Base-by-base conservation (phyloP, 495 filamentous ascomycete genomes). In the Paragyromitra xinjiangensis region DNA sequence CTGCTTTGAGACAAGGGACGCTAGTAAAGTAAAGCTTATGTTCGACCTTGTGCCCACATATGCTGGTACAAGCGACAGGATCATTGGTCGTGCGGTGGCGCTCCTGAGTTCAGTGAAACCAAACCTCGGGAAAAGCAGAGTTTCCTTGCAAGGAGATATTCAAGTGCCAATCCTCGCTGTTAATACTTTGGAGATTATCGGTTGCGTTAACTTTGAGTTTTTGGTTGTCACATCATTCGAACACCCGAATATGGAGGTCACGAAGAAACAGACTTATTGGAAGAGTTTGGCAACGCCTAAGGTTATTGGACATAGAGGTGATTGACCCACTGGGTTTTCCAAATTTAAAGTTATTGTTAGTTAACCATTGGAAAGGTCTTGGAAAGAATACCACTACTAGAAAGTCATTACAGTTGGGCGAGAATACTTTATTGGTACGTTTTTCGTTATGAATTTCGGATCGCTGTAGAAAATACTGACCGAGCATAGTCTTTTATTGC, bases 31-130 rank as follows among this genome's bases (percentile, higher is more conserved):
- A 51, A 93, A 94, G 83, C 85, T 99, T 24, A 86, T 95, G 48
- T 99, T 99, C 79, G 95, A 99, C 81, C 93, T 99, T 69, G 90
- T 98, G 9, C 95, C 95, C n/a, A 98, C 96, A 1, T 98, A 98
- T 85, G 90, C 94, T 48, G 96, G 94, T n/a, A 90, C 91, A 19
- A 89, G 93, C 64, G 93, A 97, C 65, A 87, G 92, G 76, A 92
- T 96, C 76, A 88, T 98, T 48, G 95, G 94, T n/a, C 91, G 95
- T 16, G 95, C 90, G 39, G 95, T 98, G 37, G 95, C 95, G 0
- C 86, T 98, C 50, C 88, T 99, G 5, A 93, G 92, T 2, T 94
- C 89, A 73, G 88, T 99, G 71, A 94, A 92, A 68, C 92, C 92
- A 0, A 90, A 87, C 6, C 84, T 98, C 42, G 95, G 96, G 8